Conservation (phyloP, 2,329 filamentous ascomycete genomes). For the Dothistroma pini region DNA sequence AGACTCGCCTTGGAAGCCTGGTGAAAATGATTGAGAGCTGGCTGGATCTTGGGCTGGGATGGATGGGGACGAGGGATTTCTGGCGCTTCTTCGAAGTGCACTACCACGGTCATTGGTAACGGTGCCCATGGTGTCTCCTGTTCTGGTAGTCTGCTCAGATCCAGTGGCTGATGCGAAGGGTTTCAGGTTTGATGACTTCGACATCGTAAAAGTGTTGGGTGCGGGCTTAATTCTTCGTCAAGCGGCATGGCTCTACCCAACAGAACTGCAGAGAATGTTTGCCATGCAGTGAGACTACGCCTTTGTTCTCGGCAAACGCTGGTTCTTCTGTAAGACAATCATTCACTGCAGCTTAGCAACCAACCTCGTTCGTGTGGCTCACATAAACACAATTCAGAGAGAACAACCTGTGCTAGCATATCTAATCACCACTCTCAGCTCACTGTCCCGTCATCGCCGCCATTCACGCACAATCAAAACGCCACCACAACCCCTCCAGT, state of each 20-base stretch:
- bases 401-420: too few relatives aligned
- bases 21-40: background rate
- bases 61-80: background rate
- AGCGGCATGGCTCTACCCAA: background rate
- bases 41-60: background rate
- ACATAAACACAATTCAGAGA: background rate
- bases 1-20: background rate
- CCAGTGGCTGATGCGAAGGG: background rate
- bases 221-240: background rate
- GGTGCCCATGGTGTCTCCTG: background rate
- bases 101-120: background rate
- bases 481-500: too few relatives aligned
- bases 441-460: too few relatives aligned
- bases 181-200: background rate
- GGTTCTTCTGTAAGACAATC: too few relatives aligned
- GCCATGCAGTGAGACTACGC: background rate
- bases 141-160: background rate
- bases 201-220: background rate
- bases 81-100: background rate
- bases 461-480: too few relatives aligned
- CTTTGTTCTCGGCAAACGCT: background rate
- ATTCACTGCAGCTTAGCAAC: background rate
- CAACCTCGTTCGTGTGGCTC: too few relatives aligned
- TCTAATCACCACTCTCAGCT: too few relatives aligned
- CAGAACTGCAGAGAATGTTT: background rate